Percentiles rank a stretch among this genome's conserved stretches.
phyloP scores from a whole-genome alignment of 805 yeast genomes.

The Ascoidea tarda region DNA sequence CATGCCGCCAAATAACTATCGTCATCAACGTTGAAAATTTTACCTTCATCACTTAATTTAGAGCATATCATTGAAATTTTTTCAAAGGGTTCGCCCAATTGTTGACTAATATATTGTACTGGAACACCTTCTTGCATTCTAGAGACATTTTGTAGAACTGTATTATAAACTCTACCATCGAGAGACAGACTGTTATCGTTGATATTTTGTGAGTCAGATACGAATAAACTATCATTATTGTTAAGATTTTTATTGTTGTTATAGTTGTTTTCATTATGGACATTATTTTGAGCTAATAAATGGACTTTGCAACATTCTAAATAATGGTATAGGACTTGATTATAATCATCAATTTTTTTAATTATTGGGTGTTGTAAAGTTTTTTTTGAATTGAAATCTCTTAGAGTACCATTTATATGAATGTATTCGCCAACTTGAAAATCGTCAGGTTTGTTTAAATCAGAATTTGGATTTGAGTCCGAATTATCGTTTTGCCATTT shows the following conservation, averaged over 20 bases:
- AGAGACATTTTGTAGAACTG: slow-evolving; percentile 34
- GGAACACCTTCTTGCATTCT: slow-evolving; percentile 73
- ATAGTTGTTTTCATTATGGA: slow-evolving; percentile 10
- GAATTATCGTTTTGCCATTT: slow-evolving; percentile 40
- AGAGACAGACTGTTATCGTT: slow-evolving; percentile 6
- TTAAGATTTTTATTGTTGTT: slow-evolving; percentile 14
- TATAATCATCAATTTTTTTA: slow-evolving; percentile 43
- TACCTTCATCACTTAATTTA: slow-evolving; percentile 51
- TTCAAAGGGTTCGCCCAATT: slow-evolving; percentile 33
- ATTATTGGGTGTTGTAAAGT: slow-evolving; percentile 51
- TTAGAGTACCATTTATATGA: slow-evolving; percentile 38
- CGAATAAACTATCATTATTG: slow-evolving; percentile 16
- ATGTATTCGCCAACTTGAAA: slow-evolving; percentile 41
- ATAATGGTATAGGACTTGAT: slow-evolving; percentile 55
- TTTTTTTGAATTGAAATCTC: slow-evolving; percentile 49
- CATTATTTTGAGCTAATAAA: slow-evolving; percentile 38
- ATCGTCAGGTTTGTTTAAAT: slow-evolving; percentile 20
- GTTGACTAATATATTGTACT: slow-evolving; percentile 41
- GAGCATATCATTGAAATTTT: slow-evolving; percentile 36
- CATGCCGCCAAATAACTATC: slow-evolving; percentile 32
- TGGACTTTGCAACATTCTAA: slow-evolving; percentile 48
- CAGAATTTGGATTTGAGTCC: slow-evolving; percentile 11
- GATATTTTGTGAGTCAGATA: slow-evolving; percentile 20
- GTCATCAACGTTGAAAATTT: slow-evolving; percentile 60
- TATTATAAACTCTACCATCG: slow-evolving; percentile 32